These are phyloP conservation scores for Phytophthora brassicae DNA, from an alignment of 352 stramenopile genomes.

Conservation along the genomic window DNA sequence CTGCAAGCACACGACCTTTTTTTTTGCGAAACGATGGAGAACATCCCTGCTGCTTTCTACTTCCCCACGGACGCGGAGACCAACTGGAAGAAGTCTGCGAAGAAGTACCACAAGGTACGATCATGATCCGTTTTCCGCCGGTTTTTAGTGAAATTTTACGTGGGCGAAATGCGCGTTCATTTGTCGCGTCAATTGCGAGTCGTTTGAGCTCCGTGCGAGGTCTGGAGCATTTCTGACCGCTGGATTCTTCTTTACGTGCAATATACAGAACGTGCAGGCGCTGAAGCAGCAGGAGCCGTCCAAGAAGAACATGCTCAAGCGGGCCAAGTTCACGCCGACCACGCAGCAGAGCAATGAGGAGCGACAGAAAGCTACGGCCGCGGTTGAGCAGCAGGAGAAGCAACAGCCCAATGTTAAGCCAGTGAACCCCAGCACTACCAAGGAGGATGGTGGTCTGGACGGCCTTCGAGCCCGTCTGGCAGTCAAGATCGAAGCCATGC, in stretches of 20 bases:
- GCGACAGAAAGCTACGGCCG: constrained; percentile 46
- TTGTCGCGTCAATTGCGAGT: background rate
- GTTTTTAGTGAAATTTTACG: constrained; percentile 4
- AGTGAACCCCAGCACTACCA: constrained; percentile 39
- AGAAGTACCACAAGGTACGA: constrained; percentile 78
- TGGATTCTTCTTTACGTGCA: constrained; percentile 5
- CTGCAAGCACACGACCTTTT: constrained; percentile 57
- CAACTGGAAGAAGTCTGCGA: constrained; percentile 72
- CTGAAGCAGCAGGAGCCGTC: constrained; percentile 51
- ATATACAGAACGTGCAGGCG: constrained; percentile 52
- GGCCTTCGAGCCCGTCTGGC: constrained; percentile 68
- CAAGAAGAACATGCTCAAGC: constrained; percentile 67
- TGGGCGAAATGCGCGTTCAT: background rate
- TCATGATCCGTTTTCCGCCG: background rate
- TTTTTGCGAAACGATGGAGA: constrained; percentile 77
- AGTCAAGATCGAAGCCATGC: constrained; percentile 70
- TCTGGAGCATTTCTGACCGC: constrained; percentile 11
- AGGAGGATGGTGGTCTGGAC: constrained; percentile 46
- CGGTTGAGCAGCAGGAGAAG: constrained; percentile 52
- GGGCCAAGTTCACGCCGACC: constrained; percentile 67
- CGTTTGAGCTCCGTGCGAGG: constrained; percentile 1
- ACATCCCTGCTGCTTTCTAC: constrained; percentile 75
- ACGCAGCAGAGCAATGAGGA: constrained; percentile 70
- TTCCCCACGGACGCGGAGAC: constrained; percentile 76
- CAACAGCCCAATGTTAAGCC: constrained; percentile 37